Percentiles rank a stretch among this genome's conserved stretches.
These are phyloP conservation scores for Annona cherimola DNA, from an alignment of 164 flowering plant species.

Conservation along the genomic window DNA sequence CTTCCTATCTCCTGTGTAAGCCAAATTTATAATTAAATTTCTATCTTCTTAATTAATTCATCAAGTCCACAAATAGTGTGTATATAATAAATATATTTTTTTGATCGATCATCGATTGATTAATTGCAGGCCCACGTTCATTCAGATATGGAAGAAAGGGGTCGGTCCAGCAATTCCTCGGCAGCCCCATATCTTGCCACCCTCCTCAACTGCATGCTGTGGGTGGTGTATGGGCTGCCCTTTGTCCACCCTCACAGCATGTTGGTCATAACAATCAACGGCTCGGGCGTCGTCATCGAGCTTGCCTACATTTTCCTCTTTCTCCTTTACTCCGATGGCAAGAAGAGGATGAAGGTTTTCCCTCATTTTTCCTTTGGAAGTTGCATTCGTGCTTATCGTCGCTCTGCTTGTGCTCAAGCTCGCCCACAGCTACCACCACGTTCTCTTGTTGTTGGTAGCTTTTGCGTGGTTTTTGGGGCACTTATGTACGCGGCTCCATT, in stretches of 20 bases:
- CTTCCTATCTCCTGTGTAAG: slow-evolving; percentile 65
- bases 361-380: slow-evolving; percentile 27
- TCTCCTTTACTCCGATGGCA: slow-evolving; percentile 36
- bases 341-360: slow-evolving; percentile 34
- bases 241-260: slow-evolving; percentile 61
- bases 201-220: slow-evolving; percentile 66
- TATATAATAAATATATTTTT: background rate
- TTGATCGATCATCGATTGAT: background rate
- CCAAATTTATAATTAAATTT: no score
- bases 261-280: slow-evolving; percentile 62
- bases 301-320: slow-evolving; percentile 45
- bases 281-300: slow-evolving; percentile 56
- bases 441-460: slow-evolving; percentile 40
- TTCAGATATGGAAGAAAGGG: slow-evolving; percentile 62
- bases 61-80: background rate
- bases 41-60: no score
- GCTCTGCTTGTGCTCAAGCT: slow-evolving; percentile 34
- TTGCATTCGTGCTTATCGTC: slow-evolving; percentile 26
- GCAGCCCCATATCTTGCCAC: slow-evolving; percentile 68
- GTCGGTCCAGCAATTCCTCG: slow-evolving; percentile 78
- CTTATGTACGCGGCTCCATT: slow-evolving; percentile 73
- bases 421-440: slow-evolving; percentile 34
- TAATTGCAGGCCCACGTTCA: slow-evolving; percentile 69
- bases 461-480: slow-evolving; percentile 41
- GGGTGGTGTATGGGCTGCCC: slow-evolving; percentile 79